phyloP scores from a whole-genome alignment of 768 basidiomycete species.

The Roridomyces roridus region DNA sequence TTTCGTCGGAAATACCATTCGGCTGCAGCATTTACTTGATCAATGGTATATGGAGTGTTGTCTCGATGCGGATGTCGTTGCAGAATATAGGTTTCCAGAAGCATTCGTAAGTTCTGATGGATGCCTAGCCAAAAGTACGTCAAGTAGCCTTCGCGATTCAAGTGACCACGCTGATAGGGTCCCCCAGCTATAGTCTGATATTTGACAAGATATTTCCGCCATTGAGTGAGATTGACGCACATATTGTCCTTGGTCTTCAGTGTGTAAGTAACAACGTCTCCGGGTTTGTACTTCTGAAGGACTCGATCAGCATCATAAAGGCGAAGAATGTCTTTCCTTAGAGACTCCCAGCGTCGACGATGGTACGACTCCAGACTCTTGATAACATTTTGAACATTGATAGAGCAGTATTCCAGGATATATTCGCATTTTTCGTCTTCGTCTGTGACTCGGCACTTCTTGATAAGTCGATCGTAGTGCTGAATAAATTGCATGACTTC shows the following conservation, averaged over 20 bases:
- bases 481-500: conserved; percentile 13
- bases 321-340: conserved; percentile 5
- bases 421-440: conserved; percentile 12
- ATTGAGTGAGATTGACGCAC: conserved; percentile 7
- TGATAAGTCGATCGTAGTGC: conserved; percentile 6
- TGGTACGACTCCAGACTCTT: background rate
- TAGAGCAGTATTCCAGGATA: conserved; percentile 17
- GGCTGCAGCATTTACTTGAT: conserved; percentile 2
- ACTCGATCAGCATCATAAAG: conserved; percentile 18
- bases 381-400: conserved; percentile 2
- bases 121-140: conserved; percentile 22
- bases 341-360: background rate
- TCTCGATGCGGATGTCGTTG: background rate
- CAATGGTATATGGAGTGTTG: background rate
- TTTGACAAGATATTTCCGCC: conserved; percentile 11
- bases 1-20: conserved; percentile 8
- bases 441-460: background rate
- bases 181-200: conserved; percentile 22
- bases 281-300: background rate
- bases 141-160: background rate
- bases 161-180: background rate
- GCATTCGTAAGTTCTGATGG: background rate
- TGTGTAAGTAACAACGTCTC: conserved; percentile 6
- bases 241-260: background rate
- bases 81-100: conserved; percentile 2